Evolutionary conservation across 2,329 filamentous ascomycete genomes (phyloP).

Genomic region (Akanthomyces lecanii): DNA sequence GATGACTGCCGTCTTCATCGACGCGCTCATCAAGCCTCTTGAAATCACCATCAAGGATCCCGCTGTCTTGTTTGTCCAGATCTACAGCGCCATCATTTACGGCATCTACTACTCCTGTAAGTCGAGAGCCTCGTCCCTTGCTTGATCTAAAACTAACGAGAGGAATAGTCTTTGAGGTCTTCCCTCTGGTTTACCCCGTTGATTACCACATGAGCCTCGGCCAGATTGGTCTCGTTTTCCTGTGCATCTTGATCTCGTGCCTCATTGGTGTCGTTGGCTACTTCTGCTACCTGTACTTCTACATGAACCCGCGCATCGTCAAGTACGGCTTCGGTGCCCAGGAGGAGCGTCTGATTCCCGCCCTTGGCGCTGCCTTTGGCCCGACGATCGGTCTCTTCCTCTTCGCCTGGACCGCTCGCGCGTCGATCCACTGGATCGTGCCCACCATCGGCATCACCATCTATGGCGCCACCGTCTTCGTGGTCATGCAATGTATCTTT

Average conservation of each 20-base stretch:
- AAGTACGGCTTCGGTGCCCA: constrained; percentile 46
- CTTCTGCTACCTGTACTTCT: constrained; percentile 47
- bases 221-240: constrained; percentile 56
- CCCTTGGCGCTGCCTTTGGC: constrained; percentile 48
- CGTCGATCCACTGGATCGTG: constrained; percentile 49
- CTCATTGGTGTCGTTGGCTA: constrained; percentile 48
- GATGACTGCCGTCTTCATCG: constrained; percentile 41
- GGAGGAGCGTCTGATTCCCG: constrained; percentile 53
- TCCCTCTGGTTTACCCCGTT: constrained; percentile 58
- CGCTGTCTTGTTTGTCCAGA: constrained; percentile 56
- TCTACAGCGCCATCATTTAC: constrained; percentile 60
- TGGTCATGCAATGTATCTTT: constrained; percentile 58
- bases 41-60: constrained; percentile 59
- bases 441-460: constrained; percentile 55
- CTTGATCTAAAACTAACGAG: constrained; percentile 15
- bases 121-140: constrained; percentile 24
- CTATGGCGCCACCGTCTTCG: constrained; percentile 48
- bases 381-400: constrained; percentile 58
- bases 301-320: constrained; percentile 47
- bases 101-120: constrained; percentile 55
- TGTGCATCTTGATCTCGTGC: constrained; percentile 55
- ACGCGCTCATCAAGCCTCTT: constrained; percentile 58
- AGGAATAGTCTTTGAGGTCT: constrained; percentile 55
- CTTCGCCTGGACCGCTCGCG: constrained; percentile 54
- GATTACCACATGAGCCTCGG: constrained; percentile 58